Percentiles rank a stretch among this genome's conserved stretches.
Evolutionary conservation across 73 alveolate species (phyloP).

Genomic region (Paramecium octaurelia): DNA sequence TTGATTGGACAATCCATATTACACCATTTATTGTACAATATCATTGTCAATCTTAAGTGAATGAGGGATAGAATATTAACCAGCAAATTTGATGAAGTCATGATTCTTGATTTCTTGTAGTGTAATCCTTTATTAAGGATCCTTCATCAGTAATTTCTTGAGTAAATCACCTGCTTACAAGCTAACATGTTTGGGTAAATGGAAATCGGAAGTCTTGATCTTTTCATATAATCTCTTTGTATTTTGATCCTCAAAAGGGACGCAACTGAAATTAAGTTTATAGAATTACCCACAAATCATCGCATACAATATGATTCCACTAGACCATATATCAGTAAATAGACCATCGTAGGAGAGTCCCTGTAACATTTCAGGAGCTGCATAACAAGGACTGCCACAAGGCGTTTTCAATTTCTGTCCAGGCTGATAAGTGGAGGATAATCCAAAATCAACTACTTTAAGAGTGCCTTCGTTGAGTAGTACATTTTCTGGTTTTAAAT

Average conservation of each 20-base stretch:
- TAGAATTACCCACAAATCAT: constrained; percentile 63
- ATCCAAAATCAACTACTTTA: constrained; percentile 71
- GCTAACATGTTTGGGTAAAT: constrained; percentile 63
- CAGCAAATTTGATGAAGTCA: constrained; percentile 72
- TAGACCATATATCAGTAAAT: constrained; percentile 69
- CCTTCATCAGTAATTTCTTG: constrained; percentile 78
- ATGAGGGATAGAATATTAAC: background rate
- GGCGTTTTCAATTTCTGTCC: constrained; percentile 64
- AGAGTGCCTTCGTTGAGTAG: constrained; percentile 55
- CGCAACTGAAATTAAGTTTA: background rate
- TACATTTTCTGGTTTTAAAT: constrained; percentile 72
- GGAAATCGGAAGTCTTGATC: constrained; percentile 64
- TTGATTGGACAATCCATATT: background rate
- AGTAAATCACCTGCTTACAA: constrained; percentile 73
- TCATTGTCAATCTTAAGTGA: background rate
- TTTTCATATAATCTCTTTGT: constrained; percentile 66
- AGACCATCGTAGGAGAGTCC: constrained; percentile 65
- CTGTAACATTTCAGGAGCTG: constrained; percentile 75
- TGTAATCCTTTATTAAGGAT: constrained; percentile 84
- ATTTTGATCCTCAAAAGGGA: constrained; percentile 62
- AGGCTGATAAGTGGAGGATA: constrained; percentile 58
- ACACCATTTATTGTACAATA: background rate
- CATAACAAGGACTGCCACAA: constrained; percentile 77
- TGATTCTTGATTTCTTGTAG: constrained; percentile 88
- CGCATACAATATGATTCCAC: constrained; percentile 69